Base-by-base conservation (phyloP, 2,329 filamentous ascomycete genomes). In the Aureobasidium mangrovei region DNA sequence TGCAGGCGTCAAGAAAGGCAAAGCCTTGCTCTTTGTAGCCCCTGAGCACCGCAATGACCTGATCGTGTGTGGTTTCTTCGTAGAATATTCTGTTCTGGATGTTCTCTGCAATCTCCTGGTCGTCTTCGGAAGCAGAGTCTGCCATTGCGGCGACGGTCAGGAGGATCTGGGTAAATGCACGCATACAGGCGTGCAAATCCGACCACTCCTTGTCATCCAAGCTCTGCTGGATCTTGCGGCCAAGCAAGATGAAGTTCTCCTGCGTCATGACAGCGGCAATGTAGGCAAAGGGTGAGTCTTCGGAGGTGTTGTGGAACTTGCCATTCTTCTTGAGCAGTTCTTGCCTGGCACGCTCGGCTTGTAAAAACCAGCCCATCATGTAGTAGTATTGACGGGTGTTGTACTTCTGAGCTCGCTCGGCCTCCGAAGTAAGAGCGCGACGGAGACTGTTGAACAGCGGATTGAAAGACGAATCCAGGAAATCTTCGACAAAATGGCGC, bases 71-170 rank as follows among this genome's bases (percentile, higher is more conserved):
- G 0, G 88, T 82, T 65, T 97, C 90, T 69, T 98, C 93, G 71
- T 98, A 98, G 68, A 98, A 98, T n/a, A 98, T 88, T 58, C 91
- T 88, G 63, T 86, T 94, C 51, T 95, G 82, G 9, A 95, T 96
- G 62, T 98, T 98, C 67, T 98, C 91, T 0, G 93, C 91, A 67
- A 98, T 97, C 62, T 97, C 93, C 65, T 95, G 86, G 61, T 98
- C 88, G n/a, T 96, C 91, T 59, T 96, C 91, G 31, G 88, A 79
- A 0, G 81, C 78, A 1, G 88, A 93, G 44, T 86, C 82, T 1
- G 84, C 77, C 91, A 98, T 97, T 58, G 94, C 88, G 63, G 95
- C 90, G 2, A 97, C 86, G 0, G 91, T 95, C 28, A 95, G 77
- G 40, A 69, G 57, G 60, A 97, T 93, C 65, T 97, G 91, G 0